These are phyloP conservation scores for Haberlea rhodopensis DNA, from an alignment of 257 asterid species.

Conservation along the genomic window DNA sequence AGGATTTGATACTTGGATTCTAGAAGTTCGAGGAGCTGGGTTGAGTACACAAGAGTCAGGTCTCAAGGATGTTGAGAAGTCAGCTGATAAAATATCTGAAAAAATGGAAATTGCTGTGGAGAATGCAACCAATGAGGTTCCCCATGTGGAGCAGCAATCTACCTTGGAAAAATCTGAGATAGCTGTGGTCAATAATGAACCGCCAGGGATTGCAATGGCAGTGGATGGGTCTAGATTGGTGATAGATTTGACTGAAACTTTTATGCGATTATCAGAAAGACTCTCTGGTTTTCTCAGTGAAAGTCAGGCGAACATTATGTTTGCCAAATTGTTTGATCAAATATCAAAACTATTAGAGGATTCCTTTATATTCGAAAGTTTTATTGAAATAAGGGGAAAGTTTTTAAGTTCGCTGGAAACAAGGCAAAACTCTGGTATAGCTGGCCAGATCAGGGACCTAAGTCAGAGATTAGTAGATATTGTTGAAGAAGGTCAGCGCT, in stretches of 20 bases:
- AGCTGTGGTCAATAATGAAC: conserved; percentile 40
- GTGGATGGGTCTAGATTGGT: conserved; percentile 84
- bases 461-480: conserved; percentile 79
- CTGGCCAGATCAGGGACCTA: conserved; percentile 68
- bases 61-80: conserved; percentile 56
- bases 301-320: conserved; percentile 70
- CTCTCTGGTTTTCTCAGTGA: conserved; percentile 90
- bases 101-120: conserved; percentile 62
- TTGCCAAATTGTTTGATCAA: conserved; percentile 81
- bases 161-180: conserved; percentile 42
- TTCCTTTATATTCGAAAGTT: conserved; percentile 64
- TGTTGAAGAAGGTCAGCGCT: conserved; percentile 85
- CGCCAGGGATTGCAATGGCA: conserved; percentile 39
- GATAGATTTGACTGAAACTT: conserved; percentile 62
- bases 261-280: conserved; percentile 75
- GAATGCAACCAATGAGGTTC: conserved; percentile 41
- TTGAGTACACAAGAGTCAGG: conserved; percentile 64
- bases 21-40: conserved; percentile 98
- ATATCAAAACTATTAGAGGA: conserved; percentile 73
- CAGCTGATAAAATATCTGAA: conserved; percentile 53
- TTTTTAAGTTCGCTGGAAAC: conserved; percentile 58
- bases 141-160: conserved; percentile 42
- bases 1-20: conserved; percentile 98
- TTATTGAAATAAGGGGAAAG: conserved; percentile 57
- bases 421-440: conserved; percentile 65